Base-by-base conservation (phyloP, 139 green algal species). In the Ulvella scutata region DNA sequence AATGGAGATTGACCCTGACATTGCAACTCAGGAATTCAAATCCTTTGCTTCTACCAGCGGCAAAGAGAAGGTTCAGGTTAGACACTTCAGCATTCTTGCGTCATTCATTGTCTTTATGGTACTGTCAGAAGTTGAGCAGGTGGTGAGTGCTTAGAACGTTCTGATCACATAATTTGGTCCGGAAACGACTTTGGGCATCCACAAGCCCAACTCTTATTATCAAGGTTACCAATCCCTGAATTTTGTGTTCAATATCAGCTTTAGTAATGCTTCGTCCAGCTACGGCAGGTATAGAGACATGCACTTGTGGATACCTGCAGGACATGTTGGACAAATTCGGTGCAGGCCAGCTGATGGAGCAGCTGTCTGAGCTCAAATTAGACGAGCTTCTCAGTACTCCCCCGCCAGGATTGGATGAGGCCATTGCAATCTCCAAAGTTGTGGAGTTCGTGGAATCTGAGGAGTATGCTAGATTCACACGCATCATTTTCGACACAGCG, bases 401-500 rank as follows among this genome's bases (percentile, higher is more conserved):
- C 3, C 95, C 95, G 0, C 95, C 95, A 2, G 93, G 93, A 0
- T 84, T 98, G 62, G 93, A 98, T 75, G 93, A 98, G 81, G 90
- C 90, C 26, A 88, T 97, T 3, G 90, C 92, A 9, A 93, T 98
- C 72, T 62, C 76, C 37, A 77, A 93, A 82, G 88, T 98, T 34
- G 89, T 97, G 40, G 86, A 99, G 78, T 97, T 99, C 83, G 91
- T 94, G 31, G 79, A 93, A 72, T 78, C 81, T 13, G 88, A 91
- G 43, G 90, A 99, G 80, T 98, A 97, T 75, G 86, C 88, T 0
- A 85, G 90, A 34, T 99, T 98, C 85, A 90, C 85, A 0, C 86
- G 92, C 77, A 98, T 99, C 81, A 78, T 99, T 38, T 98, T 99
- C 79, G 95, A 99, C 85, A 99, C 95, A 0, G 94, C 95, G 3